Evolutionary conservation across 495 filamentous ascomycete species (phyloP).

Genomic region (Chaetomidium leptoderma): DNA sequence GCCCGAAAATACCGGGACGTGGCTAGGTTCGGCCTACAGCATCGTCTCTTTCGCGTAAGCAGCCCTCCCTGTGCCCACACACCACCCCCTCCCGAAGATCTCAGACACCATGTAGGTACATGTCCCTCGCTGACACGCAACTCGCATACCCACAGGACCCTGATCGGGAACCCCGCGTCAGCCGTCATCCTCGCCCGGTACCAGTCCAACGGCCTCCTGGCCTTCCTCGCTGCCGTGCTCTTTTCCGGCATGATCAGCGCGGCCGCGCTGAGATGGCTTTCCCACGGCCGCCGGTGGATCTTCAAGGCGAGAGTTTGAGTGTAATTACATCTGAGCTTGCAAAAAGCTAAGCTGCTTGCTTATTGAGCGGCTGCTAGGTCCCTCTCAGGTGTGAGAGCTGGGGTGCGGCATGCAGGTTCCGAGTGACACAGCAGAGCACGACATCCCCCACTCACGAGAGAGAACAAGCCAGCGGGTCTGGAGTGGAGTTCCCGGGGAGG

Average conservation of each 20-base stretch:
- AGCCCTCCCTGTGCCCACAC: background rate
- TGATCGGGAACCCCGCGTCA: constrained; percentile 29
- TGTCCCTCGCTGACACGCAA: background rate
- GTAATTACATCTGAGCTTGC: background rate
- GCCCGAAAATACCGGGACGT: constrained; percentile 23
- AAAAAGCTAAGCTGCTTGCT: too few species aligned
- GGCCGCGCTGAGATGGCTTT: constrained; percentile 23
- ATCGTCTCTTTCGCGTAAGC: constrained; percentile 30
- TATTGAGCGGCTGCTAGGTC: too few species aligned
- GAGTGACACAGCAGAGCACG: constrained; percentile 14
- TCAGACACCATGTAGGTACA: too few species aligned
- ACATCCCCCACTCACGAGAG: background rate
- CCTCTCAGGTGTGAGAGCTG: background rate
- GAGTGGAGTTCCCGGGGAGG: too few species aligned
- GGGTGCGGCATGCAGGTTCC: constrained; percentile 1
- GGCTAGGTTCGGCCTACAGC: constrained; percentile 29
- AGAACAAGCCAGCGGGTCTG: too few species aligned
- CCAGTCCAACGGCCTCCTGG: constrained; percentile 20
- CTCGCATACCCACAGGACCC: constrained; percentile 4
- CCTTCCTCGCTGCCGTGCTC: constrained; percentile 27
- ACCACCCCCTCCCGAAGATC: background rate
- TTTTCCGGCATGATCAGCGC: constrained; percentile 23
- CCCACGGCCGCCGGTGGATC: constrained; percentile 19
- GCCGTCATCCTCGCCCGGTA: constrained; percentile 21
- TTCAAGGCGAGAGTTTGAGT: constrained; percentile 18